Conservation (phyloP, 2,329 filamentous ascomycete species). For the Colletotrichum agaves region DNA sequence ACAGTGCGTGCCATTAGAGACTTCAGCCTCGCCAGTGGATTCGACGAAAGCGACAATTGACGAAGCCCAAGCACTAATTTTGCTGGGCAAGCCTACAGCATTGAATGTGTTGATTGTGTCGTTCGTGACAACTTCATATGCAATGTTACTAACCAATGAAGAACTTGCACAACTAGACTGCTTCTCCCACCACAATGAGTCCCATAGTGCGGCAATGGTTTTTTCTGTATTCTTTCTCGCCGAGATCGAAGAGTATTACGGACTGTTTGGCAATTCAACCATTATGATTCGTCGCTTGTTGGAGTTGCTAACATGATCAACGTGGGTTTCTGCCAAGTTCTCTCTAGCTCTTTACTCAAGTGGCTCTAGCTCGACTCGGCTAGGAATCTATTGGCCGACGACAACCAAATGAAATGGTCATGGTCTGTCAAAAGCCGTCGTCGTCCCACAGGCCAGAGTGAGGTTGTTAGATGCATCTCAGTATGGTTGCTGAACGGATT, state of each 20-base stretch:
- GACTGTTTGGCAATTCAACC: slow-evolving; percentile 1
- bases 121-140: no score
- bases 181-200: no score
- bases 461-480: background rate
- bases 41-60: no score
- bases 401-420: slow-evolving; percentile 27
- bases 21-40: no score
- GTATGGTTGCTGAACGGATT: background rate
- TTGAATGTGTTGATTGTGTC: no score
- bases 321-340: slow-evolving; percentile 2
- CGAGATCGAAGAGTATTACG: background rate
- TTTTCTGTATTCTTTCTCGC: no score
- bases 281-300: background rate
- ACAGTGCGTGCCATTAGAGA: no score
- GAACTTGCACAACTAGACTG: no score
- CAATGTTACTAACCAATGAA: no score
- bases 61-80: no score
- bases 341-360: background rate
- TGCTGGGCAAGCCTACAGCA: no score
- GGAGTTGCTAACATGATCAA: slow-evolving; percentile 11
- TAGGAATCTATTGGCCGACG: background rate
- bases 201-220: no score
- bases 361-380: background rate
- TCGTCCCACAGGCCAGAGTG: background rate
- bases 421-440: slow-evolving; percentile 12